Evolutionary conservation across 257 asterid species (phyloP).

Genomic region (Handroanthus guayacan): DNA sequence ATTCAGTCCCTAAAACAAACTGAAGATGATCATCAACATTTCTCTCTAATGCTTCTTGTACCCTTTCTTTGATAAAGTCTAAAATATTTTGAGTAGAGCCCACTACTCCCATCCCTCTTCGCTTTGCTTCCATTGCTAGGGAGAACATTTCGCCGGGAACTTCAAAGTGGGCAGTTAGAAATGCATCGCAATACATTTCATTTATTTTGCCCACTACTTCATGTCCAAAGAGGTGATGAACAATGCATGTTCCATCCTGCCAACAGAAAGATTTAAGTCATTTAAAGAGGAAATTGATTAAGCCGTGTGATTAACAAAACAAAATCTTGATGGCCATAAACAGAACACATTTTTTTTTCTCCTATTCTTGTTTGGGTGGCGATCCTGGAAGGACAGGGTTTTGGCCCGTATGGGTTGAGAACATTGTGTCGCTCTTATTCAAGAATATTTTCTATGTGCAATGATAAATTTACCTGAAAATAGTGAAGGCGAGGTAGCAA

Average conservation of each 20-base stretch:
- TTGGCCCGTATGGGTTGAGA: neutral
- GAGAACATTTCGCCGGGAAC: constrained; percentile 99
- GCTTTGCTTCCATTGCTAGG: constrained; percentile 92
- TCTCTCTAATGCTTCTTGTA: constrained; percentile 81
- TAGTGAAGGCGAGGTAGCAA: constrained; percentile 88
- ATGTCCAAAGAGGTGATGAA: constrained; percentile 94
- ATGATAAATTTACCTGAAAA: constrained; percentile 68
- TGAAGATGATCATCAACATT: constrained; percentile 89
- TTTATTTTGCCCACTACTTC: constrained; percentile 86
- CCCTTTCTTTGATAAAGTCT: constrained; percentile 80
- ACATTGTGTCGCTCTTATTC: constrained; percentile 20
- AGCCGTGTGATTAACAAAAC: neutral
- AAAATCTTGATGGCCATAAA: neutral
- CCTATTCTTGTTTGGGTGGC: neutral
- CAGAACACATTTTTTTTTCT: neutral
- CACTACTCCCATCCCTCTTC: constrained; percentile 95
- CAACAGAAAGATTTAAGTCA: constrained; percentile 12
- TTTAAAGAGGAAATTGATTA: neutral
- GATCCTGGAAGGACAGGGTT: neutral
- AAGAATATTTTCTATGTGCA: constrained; percentile 7
- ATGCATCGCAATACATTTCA: constrained; percentile 91
- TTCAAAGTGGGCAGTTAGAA: constrained; percentile 95
- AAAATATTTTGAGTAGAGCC: constrained; percentile 92
- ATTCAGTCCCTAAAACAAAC: constrained; percentile 93
- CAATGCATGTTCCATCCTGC: constrained; percentile 96